Conservation (phyloP, 495 filamentous ascomycete genomes). For the Aspergillus steynii region DNA sequence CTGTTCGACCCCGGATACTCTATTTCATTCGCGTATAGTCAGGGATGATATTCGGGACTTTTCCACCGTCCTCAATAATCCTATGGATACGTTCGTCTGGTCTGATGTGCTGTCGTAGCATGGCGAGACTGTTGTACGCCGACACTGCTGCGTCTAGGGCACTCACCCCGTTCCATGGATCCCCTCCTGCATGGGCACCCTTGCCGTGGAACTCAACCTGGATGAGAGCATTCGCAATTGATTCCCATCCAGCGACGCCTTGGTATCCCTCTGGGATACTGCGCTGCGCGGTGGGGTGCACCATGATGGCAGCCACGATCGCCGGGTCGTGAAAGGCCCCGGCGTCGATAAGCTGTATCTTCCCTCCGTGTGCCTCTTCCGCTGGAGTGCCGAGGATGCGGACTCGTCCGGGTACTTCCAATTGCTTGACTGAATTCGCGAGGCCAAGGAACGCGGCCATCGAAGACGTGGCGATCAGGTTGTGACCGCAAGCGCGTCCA, state of each 20-base stretch:
- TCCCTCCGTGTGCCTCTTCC: constrained; percentile 64
- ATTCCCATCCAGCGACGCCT: neutral
- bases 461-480: constrained; percentile 60
- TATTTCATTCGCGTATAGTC: constrained; percentile 40
- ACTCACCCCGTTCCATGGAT: constrained; percentile 59
- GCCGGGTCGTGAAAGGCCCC: constrained; percentile 24
- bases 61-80: constrained; percentile 49
- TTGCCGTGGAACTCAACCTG: constrained; percentile 9
- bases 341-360: constrained; percentile 58
- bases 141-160: constrained; percentile 56
- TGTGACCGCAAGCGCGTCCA: constrained; percentile 63
- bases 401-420: constrained; percentile 49
- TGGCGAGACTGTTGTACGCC: constrained; percentile 52
- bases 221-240: neutral
- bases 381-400: constrained; percentile 63
- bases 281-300: constrained; percentile 2
- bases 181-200: constrained; percentile 48
- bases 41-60: constrained; percentile 55
- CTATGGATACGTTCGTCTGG: constrained; percentile 53
- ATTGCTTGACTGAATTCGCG: constrained; percentile 38
- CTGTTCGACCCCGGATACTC: constrained; percentile 44
- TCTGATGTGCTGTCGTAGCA: constrained; percentile 58
- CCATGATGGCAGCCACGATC: constrained; percentile 5
- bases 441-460: constrained; percentile 52
- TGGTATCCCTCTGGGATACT: neutral